These are phyloP conservation scores for Pezicula rhizophila DNA, from an alignment of 2,329 filamentous ascomycete genomes.

Conservation along the genomic window DNA sequence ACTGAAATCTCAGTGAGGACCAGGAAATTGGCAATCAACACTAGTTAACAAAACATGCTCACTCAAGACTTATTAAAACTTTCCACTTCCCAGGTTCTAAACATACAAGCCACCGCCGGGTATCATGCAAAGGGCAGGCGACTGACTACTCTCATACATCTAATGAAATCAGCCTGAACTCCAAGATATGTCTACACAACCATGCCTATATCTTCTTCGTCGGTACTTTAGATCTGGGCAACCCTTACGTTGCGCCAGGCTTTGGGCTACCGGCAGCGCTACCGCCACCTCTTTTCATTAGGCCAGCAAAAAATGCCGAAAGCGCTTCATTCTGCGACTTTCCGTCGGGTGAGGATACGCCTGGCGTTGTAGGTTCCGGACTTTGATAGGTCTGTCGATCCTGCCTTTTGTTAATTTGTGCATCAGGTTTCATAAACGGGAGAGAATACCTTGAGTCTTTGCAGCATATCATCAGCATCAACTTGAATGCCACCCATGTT, in stretches of 20 bases:
- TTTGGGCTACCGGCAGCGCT: slow-evolving; percentile 24
- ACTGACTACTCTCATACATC: slow-evolving; percentile 9
- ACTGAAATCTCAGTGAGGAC: no score
- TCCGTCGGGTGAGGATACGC: slow-evolving; percentile 26
- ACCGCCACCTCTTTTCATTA: slow-evolving; percentile 45
- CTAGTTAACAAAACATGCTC: no score
- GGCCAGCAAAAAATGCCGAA: slow-evolving; percentile 52
- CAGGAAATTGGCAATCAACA: no score
- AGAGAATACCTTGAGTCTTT: slow-evolving; percentile 67
- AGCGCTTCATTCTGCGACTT: slow-evolving; percentile 54
- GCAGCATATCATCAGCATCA: slow-evolving; percentile 88
- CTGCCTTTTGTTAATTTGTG: slow-evolving; percentile 12
- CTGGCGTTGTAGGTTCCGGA: slow-evolving; percentile 26
- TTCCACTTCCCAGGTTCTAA: neutral
- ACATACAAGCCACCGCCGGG: slow-evolving; percentile 13
- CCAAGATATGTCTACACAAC: slow-evolving; percentile 3
- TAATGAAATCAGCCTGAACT: slow-evolving; percentile 8
- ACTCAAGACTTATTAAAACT: neutral
- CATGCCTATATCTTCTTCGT: neutral
- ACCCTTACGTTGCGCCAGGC: slow-evolving; percentile 15
- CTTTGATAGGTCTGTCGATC: slow-evolving; percentile 28
- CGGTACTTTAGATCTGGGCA: neutral
- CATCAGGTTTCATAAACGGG: neutral
- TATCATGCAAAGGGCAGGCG: slow-evolving; percentile 14
- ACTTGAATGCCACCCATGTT: slow-evolving; percentile 98